Evolutionary conservation across 257 asterid species (phyloP), one percentile per base, ranked within the genome.

Genomic region (Sherardia arvensis): DNA sequence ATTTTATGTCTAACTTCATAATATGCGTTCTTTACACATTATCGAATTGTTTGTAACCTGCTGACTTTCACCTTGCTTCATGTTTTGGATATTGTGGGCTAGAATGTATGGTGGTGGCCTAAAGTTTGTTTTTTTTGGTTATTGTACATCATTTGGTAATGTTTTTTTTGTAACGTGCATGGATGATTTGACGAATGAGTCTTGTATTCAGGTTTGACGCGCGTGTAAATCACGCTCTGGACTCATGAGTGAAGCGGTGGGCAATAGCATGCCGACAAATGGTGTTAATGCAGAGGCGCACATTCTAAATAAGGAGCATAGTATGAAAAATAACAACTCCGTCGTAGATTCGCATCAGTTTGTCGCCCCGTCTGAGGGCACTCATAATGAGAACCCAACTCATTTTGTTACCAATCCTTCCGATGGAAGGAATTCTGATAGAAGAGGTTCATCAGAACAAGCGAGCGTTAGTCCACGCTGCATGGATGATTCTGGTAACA

Each of bases 381-480:
- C 71, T 74, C 80, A 74, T 72, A 71, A 66, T 38, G 80, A 70
- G 56, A 77, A 48, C 57, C 59, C 88, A 17, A 64, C 69, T 61
- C 78, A 72, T 77, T 76, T 56, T 51, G 76, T 67, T 77, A 53
- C 79, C 34, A 79, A 68, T 78, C 74, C 56, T 75, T 73, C 74
- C 59, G 83, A 81, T 62, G 81, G 75, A 32, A 82, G 83, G 70
- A 77, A 76, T 74, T 78, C 79, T 65, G 95, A 79, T 54, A 79
- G 96, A 76, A 75, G 87, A 57, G 91, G 82, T 78, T 85, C 91
- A 61, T 92, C 97, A 51, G 99, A 81, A 71, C 88, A 78, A 67
- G 95, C 95, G 48, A 82, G 94, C 77, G 87, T 82, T 53, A 88
- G 96, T 74, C 94, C 96, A 29, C 95, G 71, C 64, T 85, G 93